phyloP scores from a whole-genome alignment of 2,329 filamentous ascomycete genomes.

The Fusarium duplospermum region DNA sequence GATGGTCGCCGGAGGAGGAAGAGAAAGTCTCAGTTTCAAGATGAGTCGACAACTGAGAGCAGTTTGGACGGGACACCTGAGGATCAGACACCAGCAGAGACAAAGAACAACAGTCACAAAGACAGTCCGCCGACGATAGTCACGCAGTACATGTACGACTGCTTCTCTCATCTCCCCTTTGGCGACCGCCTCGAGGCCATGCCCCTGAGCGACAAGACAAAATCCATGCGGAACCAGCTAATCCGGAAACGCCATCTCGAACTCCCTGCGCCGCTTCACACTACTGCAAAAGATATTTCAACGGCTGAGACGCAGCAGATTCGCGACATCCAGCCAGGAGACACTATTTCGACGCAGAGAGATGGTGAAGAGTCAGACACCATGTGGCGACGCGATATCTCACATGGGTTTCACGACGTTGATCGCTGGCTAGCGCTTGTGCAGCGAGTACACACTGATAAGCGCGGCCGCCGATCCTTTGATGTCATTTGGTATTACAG shows the following conservation, averaged over 20 bases:
- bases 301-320: constrained; percentile 40
- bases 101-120: constrained; percentile 15
- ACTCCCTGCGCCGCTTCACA: constrained; percentile 37
- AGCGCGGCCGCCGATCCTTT: constrained; percentile 57
- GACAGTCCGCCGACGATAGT: constrained; percentile 66
- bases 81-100: neutral
- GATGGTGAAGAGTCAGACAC: constrained; percentile 61
- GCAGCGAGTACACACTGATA: constrained; percentile 60
- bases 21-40: neutral
- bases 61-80: neutral
- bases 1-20: neutral
- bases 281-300: constrained; percentile 36
- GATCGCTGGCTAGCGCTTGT: constrained; percentile 79
- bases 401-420: constrained; percentile 56
- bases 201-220: constrained; percentile 42
- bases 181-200: constrained; percentile 60
- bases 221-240: constrained; percentile 45
- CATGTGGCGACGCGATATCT: constrained; percentile 65
- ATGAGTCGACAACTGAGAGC: neutral
- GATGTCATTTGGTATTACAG: constrained; percentile 81
- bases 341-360: constrained; percentile 61
- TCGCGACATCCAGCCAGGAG: constrained; percentile 55
- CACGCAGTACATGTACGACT: constrained; percentile 74
- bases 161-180: constrained; percentile 74
- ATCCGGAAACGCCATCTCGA: constrained; percentile 46